Evolutionary conservation across 2,329 filamentous ascomycete genomes (phyloP).

Genomic region (Furcasterigmium sp.): DNA sequence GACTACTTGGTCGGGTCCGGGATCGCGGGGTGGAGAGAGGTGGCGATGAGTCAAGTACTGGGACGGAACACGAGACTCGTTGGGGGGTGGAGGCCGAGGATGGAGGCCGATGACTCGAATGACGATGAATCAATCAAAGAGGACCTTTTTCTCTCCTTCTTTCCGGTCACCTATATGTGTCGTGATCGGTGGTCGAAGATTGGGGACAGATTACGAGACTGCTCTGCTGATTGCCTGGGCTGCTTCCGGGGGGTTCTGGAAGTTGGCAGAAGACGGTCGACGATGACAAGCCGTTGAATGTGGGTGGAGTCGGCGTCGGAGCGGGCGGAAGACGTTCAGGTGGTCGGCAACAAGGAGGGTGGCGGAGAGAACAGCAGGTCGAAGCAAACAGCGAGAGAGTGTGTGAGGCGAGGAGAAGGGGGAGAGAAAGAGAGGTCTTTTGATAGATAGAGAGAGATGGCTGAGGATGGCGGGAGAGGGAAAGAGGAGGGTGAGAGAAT

Average conservation of each 20-base stretch:
- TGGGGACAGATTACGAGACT: neutral
- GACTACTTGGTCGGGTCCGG: neutral
- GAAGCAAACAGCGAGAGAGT: neutral
- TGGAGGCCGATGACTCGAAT: neutral
- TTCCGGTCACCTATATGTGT: neutral
- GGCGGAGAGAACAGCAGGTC: neutral
- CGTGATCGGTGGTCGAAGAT: too few species aligned
- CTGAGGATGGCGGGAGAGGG: slow-evolving; percentile 9
- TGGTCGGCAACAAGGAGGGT: neutral
- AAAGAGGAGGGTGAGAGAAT: slow-evolving; percentile 9
- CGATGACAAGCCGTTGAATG: neutral
- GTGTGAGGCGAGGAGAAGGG: too few species aligned
- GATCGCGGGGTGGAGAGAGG: neutral
- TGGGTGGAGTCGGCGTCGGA: neutral
- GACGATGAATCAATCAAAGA: slow-evolving; percentile 1
- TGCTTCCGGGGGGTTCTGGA: slow-evolving; percentile 2
- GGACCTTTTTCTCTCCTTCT: neutral
- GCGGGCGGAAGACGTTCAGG: neutral
- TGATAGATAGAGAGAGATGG: slow-evolving; percentile 3
- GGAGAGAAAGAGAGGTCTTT: slow-evolving; percentile 12
- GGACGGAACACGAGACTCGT: neutral
- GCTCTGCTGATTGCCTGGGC: neutral
- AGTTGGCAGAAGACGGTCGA: neutral
- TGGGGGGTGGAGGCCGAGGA: neutral
- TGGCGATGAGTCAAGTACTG: neutral